Conservation (phyloP, 306 rosid genomes). For the Canavalia ensiformis region DNA sequence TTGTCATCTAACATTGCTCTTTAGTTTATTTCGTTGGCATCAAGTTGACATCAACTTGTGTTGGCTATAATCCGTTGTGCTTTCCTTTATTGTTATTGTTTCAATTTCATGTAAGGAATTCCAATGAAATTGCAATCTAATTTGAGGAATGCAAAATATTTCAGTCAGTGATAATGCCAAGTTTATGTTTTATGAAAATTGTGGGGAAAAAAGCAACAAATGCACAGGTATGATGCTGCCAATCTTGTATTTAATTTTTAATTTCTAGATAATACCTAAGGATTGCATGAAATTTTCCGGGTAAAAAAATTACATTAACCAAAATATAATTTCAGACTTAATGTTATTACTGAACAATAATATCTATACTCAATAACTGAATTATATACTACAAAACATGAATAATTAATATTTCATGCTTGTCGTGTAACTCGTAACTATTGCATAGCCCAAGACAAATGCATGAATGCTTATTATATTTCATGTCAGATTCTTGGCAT, state of each 20-base stretch:
- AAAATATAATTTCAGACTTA: not conserved
- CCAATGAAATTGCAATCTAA: constrained; percentile 29
- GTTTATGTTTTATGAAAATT: constrained; percentile 76
- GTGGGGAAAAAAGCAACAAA: constrained; percentile 69
- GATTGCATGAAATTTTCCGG: not conserved
- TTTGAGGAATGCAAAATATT: constrained; percentile 40
- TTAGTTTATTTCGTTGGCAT: not conserved
- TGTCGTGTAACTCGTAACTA: not conserved
- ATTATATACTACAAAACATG: not conserved
- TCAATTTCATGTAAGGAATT: constrained; percentile 23
- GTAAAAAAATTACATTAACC: not conserved
- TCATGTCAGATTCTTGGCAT: not conserved
- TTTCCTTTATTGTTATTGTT: constrained; percentile 26
- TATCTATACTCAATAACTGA: not conserved
- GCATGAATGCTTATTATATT: not conserved
- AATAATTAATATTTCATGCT: not conserved
- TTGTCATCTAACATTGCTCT: not conserved
- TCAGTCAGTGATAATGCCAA: constrained; percentile 80
- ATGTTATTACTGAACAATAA: not conserved
- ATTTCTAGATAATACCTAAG: not conserved
- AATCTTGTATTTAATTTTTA: constrained; percentile 1
- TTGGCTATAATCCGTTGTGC: not conserved
- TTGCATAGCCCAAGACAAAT: not conserved
- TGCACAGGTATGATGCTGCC: constrained; percentile 55
- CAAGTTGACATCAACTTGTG: not conserved